Evolutionary conservation across 1,139 yeast genomes (phyloP), one percentile per base, ranked within the genome.

Genomic region (Spathaspora sp.): DNA sequence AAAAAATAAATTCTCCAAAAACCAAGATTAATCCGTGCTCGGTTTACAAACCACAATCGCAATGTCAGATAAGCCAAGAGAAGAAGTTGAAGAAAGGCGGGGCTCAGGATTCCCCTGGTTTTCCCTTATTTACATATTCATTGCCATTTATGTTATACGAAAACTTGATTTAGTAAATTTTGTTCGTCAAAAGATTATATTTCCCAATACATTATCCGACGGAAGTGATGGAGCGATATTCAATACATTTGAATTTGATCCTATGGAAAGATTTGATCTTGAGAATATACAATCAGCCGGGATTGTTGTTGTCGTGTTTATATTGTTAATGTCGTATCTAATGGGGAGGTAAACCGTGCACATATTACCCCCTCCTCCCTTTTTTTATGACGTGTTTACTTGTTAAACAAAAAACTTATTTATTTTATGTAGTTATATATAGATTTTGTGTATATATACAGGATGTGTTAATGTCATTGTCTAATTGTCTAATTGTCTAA

Each of bases 221-320:
- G 31, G 13, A 10, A 27, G 18, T 23, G 33, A 15, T 20, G 39
- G 43, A 23, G n/a, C 42, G 37, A 34, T 48, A 5, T 48, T 48
- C 24, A 41, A 44, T 34, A 52, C 51, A 8, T 53, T 60, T 38
- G 56, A 54, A 41, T 55, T 47, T 33, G 57, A 59, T 16, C 65
- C 65, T 3, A 39, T 41, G 7, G 66, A 62, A 13, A 43, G 68
- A 40, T 63, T 62, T 47, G 51, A 57, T 38, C 46, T 59, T 29
- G 61, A 55, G 23, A 55, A 53, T 38, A 40, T 59, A 27, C 60
- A 60, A 38, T 41, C 24, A 24, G 24, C 38, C 10, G 25, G 39
- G 20, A 20, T 29, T 10, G 25, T 33, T 15, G 33, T 38, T n/a
- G 24, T 24, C 10, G 23, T 41, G 25, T 33, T 41, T 33, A 25